These are phyloP conservation scores for Syncephalastrum racemosum DNA, from an alignment of 371 early-diverging fungal species.

Conservation along the genomic window DNA sequence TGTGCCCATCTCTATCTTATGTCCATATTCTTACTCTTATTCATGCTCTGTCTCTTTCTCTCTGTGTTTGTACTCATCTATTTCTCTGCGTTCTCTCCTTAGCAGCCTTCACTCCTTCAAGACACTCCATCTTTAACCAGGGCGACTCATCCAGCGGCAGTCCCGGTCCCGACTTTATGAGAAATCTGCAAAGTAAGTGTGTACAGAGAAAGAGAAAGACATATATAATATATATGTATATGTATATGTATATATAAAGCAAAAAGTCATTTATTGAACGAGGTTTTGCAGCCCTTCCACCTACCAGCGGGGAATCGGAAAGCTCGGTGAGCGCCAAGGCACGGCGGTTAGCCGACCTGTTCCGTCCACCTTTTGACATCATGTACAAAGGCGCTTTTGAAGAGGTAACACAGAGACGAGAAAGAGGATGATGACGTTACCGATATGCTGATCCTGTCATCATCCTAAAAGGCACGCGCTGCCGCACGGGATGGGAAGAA, in stretches of 20 bases:
- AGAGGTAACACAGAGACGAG: constrained; percentile 33
- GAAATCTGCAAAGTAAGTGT: constrained; percentile 1
- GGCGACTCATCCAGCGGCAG: constrained; percentile 45
- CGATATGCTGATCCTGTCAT: not conserved
- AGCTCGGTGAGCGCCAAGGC: constrained; percentile 32
- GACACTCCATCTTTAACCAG: constrained; percentile 47
- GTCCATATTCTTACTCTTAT: too few relatives aligned
- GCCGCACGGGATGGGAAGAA: constrained; percentile 63
- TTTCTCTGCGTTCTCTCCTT: not conserved
- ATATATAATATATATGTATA: too few relatives aligned
- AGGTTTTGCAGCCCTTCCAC: constrained; percentile 4
- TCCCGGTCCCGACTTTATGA: constrained; percentile 25
- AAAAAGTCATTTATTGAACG: not conserved
- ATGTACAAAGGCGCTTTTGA: constrained; percentile 82
- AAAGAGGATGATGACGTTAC: not conserved
- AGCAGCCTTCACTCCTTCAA: not conserved
- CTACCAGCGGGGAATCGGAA: constrained; percentile 5
- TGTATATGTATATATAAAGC: too few relatives aligned
- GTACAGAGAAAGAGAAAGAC: not conserved
- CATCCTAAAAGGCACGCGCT: constrained; percentile 58
- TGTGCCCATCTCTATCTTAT: too few relatives aligned
- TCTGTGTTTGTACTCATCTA: too few relatives aligned
- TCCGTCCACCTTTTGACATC: constrained; percentile 86
- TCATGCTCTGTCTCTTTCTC: too few relatives aligned
- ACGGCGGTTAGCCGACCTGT: constrained; percentile 69